Evolutionary conservation across 495 filamentous ascomycete species (phyloP).

Genomic region (Aspergillus wentii): DNA sequence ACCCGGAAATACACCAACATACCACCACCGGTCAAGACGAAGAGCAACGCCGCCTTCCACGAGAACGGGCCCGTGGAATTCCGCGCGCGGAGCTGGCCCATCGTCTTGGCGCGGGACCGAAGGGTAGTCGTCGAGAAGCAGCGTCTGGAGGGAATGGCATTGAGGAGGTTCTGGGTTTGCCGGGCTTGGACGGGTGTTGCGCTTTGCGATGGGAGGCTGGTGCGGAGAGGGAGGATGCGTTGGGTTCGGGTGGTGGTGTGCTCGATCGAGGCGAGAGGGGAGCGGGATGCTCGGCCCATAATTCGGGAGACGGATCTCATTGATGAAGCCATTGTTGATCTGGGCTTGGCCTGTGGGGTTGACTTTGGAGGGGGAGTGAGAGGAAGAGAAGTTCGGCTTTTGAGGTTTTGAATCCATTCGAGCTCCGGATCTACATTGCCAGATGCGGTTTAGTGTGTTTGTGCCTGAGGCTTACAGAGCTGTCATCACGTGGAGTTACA

Average conservation of each 20-base stretch:
- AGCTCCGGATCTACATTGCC: slow-evolving; percentile 1
- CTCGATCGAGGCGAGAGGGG: slow-evolving; percentile 14
- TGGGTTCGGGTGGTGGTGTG: background rate
- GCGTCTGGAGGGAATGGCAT: slow-evolving; percentile 2
- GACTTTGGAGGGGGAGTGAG: background rate
- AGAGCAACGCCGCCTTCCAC: slow-evolving; percentile 80
- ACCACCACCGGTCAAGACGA: slow-evolving; percentile 69
- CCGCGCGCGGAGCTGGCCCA: slow-evolving; percentile 39
- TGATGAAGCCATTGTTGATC: slow-evolving; percentile 27
- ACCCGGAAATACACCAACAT: slow-evolving; percentile 84
- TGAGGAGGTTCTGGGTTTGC: slow-evolving; percentile 16
- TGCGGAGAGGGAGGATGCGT: slow-evolving; percentile 9
- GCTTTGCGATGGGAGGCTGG: slow-evolving; percentile 15
- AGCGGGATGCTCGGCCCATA: slow-evolving; percentile 19
- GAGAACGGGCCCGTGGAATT: slow-evolving; percentile 68
- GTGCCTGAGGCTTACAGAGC: no score
- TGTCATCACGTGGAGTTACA: no score
- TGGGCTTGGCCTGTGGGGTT: background rate
- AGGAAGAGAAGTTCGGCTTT: slow-evolving; percentile 1
- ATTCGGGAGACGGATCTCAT: slow-evolving; percentile 24
- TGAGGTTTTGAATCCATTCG: background rate
- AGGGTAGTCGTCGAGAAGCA: slow-evolving; percentile 29
- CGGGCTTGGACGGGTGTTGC: slow-evolving; percentile 16
- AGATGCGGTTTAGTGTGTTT: background rate
- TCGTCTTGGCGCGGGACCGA: slow-evolving; percentile 28